These are phyloP conservation scores for Curvularia verruculosa DNA, from an alignment of 2,329 filamentous ascomycete genomes.

Conservation along the genomic window DNA sequence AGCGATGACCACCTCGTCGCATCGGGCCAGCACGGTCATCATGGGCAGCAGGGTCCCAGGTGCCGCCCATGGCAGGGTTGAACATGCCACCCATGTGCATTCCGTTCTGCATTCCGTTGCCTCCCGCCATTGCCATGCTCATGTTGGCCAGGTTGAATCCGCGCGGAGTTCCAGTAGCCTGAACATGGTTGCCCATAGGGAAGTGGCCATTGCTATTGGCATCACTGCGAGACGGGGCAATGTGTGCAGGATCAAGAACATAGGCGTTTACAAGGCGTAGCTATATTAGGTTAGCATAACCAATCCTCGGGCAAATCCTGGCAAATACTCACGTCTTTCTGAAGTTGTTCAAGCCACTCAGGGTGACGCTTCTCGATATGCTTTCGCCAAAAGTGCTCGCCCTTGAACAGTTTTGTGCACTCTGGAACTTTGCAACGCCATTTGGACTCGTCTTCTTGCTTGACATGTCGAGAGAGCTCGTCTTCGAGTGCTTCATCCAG, in stretches of 20 bases:
- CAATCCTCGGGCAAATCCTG: not conserved
- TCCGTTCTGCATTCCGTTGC: slow-evolving; percentile 53
- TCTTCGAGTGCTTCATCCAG: slow-evolving; percentile 86
- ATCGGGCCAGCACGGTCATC: slow-evolving; percentile 53
- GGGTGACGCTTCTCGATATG: slow-evolving; percentile 94
- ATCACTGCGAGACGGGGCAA: slow-evolving; percentile 90
- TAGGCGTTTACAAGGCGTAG: slow-evolving; percentile 92
- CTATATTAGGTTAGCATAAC: slow-evolving; percentile 54
- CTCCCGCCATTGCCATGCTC: slow-evolving; percentile 65
- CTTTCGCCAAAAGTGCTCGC: slow-evolving; percentile 96
- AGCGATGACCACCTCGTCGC: slow-evolving; percentile 49
- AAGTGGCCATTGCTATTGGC: slow-evolving; percentile 96
- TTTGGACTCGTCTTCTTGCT: slow-evolving; percentile 97
- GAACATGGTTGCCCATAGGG: slow-evolving; percentile 75
- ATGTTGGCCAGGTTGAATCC: slow-evolving; percentile 87
- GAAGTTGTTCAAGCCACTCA: slow-evolving; percentile 82
- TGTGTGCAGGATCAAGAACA: slow-evolving; percentile 91
- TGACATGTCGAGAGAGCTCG: slow-evolving; percentile 84
- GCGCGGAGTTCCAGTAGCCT: slow-evolving; percentile 80
- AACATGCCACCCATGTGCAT: slow-evolving; percentile 55
- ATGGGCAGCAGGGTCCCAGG: slow-evolving; percentile 60
- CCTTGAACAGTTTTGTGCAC: slow-evolving; percentile 96
- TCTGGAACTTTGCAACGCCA: slow-evolving; percentile 96
- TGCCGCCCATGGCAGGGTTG: slow-evolving; percentile 56
- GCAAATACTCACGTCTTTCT: slow-evolving; percentile 73